Conservation (phyloP, 2,329 filamentous ascomycete species). For the Dothideomycetes sp. region DNA sequence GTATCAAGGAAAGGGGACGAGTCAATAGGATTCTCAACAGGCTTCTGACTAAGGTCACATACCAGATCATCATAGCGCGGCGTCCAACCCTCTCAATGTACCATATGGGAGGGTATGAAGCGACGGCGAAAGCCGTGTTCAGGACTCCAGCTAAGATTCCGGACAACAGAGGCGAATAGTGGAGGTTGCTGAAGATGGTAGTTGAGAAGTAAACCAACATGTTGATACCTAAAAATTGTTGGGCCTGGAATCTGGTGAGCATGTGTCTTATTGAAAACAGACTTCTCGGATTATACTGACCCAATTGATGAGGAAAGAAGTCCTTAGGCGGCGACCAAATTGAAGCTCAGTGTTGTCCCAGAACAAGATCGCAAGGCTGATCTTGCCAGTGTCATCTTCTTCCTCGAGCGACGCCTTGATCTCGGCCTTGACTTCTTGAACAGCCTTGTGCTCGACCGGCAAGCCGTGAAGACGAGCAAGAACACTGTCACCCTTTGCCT, state of each 20-base stretch:
- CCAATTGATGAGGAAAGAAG: slow-evolving; percentile 28
- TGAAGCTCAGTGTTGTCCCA: slow-evolving; percentile 31
- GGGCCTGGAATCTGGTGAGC: slow-evolving; percentile 3
- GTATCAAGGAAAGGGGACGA: not conserved
- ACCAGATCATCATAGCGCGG: slow-evolving; percentile 24
- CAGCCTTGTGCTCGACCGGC: slow-evolving; percentile 16
- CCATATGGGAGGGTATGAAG: slow-evolving; percentile 20
- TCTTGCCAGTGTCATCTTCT: slow-evolving; percentile 21
- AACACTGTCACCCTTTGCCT: slow-evolving; percentile 15
- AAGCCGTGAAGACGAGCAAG: slow-evolving; percentile 17
- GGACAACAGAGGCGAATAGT: slow-evolving; percentile 21
- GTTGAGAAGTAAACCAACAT: slow-evolving; percentile 27
- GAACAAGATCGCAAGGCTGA: slow-evolving; percentile 22
- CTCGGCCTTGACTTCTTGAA: slow-evolving; percentile 20
- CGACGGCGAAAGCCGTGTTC: slow-evolving; percentile 24
- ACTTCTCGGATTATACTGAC: not conserved
- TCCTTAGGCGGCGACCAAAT: slow-evolving; percentile 30
- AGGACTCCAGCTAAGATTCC: slow-evolving; percentile 22
- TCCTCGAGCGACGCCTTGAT: slow-evolving; percentile 25
- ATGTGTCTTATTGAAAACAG: not conserved
- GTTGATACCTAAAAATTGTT: slow-evolving; percentile 28
- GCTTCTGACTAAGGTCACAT: no score
- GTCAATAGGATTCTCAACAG: not conserved
- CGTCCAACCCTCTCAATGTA: slow-evolving; percentile 28
- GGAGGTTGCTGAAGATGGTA: slow-evolving; percentile 25